Percentiles rank a stretch among this genome's conserved stretches.
Evolutionary conservation across 441 rosid species (phyloP).

Genomic region (Bruguiera hainesii): DNA sequence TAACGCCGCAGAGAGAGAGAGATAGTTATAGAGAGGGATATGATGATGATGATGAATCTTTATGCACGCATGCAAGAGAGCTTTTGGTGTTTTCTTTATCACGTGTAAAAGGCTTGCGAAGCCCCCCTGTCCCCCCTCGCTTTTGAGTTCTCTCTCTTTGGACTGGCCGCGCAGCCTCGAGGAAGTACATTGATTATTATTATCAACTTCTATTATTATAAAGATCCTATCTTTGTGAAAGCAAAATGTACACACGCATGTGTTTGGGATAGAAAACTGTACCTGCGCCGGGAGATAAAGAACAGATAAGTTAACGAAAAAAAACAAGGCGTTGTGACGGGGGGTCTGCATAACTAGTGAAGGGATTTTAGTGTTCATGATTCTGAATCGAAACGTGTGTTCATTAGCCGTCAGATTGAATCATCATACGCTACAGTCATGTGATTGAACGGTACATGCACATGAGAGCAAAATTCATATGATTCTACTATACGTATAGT

Average conservation of each 20-base stretch:
- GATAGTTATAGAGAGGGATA: conserved; percentile 24
- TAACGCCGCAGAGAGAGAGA: conserved; percentile 1
- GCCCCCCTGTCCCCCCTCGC: neutral
- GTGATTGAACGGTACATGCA: no score
- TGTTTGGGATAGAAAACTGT: no score
- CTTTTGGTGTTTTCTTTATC: conserved; percentile 82
- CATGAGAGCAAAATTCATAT: no score
- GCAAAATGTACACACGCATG: neutral
- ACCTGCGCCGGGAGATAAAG: no score
- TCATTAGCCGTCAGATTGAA: no score
- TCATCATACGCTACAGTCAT: no score
- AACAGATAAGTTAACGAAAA: no score
- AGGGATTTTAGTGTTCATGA: no score
- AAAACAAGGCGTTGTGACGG: no score
- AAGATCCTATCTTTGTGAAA: neutral
- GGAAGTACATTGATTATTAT: conserved; percentile 21
- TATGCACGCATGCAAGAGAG: conserved; percentile 96
- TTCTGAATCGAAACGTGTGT: no score
- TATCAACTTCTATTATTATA: neutral
- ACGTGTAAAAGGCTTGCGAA: conserved; percentile 70
- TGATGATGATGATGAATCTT: conserved; percentile 56
- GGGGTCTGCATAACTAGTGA: no score
- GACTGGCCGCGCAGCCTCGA: conserved; percentile 45
- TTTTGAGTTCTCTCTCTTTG: conserved; percentile 13
- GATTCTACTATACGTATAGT: conserved; percentile 5